Conservation (phyloP, 805 yeast species). For the Torulaspora quercuum region DNA sequence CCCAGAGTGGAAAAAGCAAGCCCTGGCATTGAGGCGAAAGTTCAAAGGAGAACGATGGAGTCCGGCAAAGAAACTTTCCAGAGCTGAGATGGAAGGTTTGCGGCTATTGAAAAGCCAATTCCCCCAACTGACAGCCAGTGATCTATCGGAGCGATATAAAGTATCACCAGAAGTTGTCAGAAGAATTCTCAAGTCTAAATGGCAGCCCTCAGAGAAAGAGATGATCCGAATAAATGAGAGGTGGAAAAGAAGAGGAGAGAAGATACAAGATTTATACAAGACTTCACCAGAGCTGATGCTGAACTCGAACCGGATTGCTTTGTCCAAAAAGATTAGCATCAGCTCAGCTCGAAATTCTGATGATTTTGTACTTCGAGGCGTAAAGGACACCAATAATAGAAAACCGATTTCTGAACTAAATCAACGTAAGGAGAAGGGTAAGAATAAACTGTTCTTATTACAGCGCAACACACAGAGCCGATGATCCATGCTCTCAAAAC, state of each 20-base stretch:
- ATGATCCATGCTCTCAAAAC: too few species aligned
- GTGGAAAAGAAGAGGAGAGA: conserved; percentile 50
- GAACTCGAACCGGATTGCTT: background rate
- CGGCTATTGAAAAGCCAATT: conserved; percentile 49
- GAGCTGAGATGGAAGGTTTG: conserved; percentile 66
- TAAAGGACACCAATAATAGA: conserved; percentile 2
- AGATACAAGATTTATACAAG: conserved; percentile 32
- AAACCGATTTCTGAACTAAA: background rate
- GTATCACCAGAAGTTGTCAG: conserved; percentile 81
- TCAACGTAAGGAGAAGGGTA: conserved; percentile 2
- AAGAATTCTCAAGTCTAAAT: conserved; percentile 70
- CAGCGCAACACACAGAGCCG: conserved; percentile 6
- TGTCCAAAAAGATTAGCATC: conserved; percentile 12
- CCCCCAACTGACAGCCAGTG: conserved; percentile 60
- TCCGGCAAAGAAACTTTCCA: conserved; percentile 62
- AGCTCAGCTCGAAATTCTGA: conserved; percentile 12
- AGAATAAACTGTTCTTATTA: conserved; percentile 11
- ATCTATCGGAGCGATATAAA: conserved; percentile 59
- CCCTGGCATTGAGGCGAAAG: conserved; percentile 58
- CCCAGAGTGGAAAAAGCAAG: conserved; percentile 73
- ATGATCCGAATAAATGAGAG: conserved; percentile 43
- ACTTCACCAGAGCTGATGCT: conserved; percentile 2
- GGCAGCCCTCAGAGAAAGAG: conserved; percentile 66
- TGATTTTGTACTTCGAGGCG: conserved; percentile 10
- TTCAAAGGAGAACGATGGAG: conserved; percentile 58